A percentile compares a stretch with the other conserved stretches of the same genome.
Evolutionary conservation across 768 basidiomycete genomes (phyloP).

Genomic region (Mycena albidolilacea): DNA sequence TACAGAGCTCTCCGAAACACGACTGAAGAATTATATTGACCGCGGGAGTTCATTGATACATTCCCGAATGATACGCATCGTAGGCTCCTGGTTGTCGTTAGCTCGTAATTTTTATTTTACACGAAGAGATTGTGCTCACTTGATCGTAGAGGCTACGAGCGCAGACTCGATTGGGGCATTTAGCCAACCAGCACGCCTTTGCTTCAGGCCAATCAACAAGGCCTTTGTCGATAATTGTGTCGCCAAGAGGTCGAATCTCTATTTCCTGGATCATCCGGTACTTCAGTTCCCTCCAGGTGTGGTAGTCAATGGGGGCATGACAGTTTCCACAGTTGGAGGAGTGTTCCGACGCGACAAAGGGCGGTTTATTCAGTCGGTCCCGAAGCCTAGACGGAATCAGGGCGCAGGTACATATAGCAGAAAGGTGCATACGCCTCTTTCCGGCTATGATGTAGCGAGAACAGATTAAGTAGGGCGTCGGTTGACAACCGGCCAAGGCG

Average conservation of each 20-base stretch:
- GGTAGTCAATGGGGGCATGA: slow-evolving; percentile 64
- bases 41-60: slow-evolving; percentile 67
- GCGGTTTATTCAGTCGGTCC: slow-evolving; percentile 66
- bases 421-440: slow-evolving; percentile 56
- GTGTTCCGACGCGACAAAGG: slow-evolving; percentile 62
- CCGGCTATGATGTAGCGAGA: slow-evolving; percentile 68
- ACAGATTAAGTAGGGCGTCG: slow-evolving; percentile 66
- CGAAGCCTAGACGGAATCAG: slow-evolving; percentile 50
- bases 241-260: slow-evolving; percentile 71
- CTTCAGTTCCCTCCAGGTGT: slow-evolving; percentile 77
- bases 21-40: slow-evolving; percentile 41
- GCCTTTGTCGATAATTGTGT: slow-evolving; percentile 66
- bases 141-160: slow-evolving; percentile 63
- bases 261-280: slow-evolving; percentile 70
- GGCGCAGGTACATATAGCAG: neutral
- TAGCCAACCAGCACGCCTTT: slow-evolving; percentile 72
- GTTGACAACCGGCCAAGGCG: slow-evolving; percentile 65
- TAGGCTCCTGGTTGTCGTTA: slow-evolving; percentile 48
- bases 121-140: neutral
- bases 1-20: slow-evolving; percentile 3
- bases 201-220: slow-evolving; percentile 71
- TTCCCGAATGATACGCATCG: slow-evolving; percentile 64
- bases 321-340: slow-evolving; percentile 69
- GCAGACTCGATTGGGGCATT: slow-evolving; percentile 63
- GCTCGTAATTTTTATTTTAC: neutral